Evolutionary conservation across 1,139 yeast species (phyloP).

Genomic region (Hansenula sp.): DNA sequence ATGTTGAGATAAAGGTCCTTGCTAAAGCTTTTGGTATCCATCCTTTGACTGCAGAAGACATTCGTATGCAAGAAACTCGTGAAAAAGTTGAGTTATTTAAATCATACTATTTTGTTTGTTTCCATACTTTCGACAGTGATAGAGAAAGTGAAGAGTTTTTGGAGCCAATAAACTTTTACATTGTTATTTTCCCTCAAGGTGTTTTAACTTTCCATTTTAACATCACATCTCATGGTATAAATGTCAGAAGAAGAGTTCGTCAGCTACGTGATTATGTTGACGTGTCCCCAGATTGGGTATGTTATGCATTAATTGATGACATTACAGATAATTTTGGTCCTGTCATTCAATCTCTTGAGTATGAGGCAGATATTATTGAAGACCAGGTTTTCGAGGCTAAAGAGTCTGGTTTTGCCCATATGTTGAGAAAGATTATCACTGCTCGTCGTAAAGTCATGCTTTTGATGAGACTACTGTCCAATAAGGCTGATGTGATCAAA

Average conservation of each 20-base stretch:
- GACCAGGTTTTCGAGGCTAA: constrained; percentile 70
- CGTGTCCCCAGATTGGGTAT: constrained; percentile 89
- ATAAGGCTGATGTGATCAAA: constrained; percentile 95
- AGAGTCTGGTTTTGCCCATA: constrained; percentile 61
- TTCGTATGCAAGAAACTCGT: constrained; percentile 79
- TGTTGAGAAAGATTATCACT: constrained; percentile 83
- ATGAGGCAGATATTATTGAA: constrained; percentile 90
- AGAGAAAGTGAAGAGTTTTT: constrained; percentile 74
- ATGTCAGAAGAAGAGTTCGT: constrained; percentile 87
- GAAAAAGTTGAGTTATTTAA: constrained; percentile 79
- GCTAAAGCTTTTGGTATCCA: constrained; percentile 78
- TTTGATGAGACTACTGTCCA: constrained; percentile 81
- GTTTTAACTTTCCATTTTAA: constrained; percentile 82
- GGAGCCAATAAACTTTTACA: constrained; percentile 84
- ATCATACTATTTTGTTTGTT: constrained; percentile 74
- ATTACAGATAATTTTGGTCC: constrained; percentile 95
- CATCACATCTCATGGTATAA: constrained; percentile 78
- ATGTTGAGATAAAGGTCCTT: constrained; percentile 60
- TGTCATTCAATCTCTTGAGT: constrained; percentile 78
- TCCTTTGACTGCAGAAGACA: constrained; percentile 83
- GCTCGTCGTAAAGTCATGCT: constrained; percentile 93
- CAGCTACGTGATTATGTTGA: constrained; percentile 85
- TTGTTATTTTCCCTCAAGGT: constrained; percentile 84
- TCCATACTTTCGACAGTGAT: constrained; percentile 78
- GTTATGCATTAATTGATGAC: constrained; percentile 91